phyloP scores from a whole-genome alignment of 75 land plant genomes.

The Pinus tabuliformis region DNA sequence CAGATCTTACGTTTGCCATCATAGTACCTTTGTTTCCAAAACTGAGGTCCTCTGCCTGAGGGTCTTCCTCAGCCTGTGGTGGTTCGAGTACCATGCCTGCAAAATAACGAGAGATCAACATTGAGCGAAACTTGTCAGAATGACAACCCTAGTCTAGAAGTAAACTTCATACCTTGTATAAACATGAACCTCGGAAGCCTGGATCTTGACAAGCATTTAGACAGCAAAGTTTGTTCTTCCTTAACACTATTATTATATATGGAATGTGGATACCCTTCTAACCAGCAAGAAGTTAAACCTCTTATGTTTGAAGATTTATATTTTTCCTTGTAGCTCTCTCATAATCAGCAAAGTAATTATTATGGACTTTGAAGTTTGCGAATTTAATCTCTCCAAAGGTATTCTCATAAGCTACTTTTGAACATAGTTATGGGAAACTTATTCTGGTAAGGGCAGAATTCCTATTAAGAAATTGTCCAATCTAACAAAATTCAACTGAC shows the following conservation, averaged over 20 bases:
- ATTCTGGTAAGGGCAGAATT: too few species aligned
- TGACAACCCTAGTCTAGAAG: too few species aligned
- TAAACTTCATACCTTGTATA: neutral
- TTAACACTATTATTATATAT: neutral
- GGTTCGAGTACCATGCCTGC: neutral
- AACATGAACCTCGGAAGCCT: neutral
- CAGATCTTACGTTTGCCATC: neutral
- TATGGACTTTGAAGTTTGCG: too few species aligned
- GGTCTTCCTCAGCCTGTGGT: neutral
- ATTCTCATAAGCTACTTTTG: too few species aligned
- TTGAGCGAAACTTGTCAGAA: neutral
- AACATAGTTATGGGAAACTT: too few species aligned
- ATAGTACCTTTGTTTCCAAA: conserved; percentile 29
- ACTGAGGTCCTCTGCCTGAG: conserved; percentile 18
- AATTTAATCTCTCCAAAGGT: neutral
- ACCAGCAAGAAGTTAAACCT: neutral
- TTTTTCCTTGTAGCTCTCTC: neutral
- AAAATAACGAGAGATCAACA: neutral
- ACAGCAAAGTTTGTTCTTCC: neutral
- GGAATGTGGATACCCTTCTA: neutral
- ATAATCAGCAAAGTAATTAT: neutral
- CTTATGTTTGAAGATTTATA: neutral
- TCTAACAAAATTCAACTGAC: too few species aligned
- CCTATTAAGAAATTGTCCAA: too few species aligned
- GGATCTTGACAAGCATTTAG: neutral